phyloP scores from a whole-genome alignment of 352 stramenopile genomes.

The Globisporangium takayamanum region DNA sequence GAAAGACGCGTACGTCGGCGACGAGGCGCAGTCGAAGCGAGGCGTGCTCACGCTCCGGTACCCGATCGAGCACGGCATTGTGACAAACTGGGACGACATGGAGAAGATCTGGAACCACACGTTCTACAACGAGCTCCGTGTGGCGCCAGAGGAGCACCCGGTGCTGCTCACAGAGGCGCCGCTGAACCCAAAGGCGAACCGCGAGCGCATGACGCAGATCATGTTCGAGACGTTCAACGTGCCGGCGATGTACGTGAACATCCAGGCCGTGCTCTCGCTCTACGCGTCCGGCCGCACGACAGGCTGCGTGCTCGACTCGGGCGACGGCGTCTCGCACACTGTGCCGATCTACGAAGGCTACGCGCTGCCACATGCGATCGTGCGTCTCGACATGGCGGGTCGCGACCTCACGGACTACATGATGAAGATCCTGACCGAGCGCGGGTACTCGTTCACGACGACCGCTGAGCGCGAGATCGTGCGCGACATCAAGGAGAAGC shows the following conservation, averaged over 20 bases:
- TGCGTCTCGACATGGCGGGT: constrained; percentile 91
- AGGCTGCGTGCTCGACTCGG: constrained; percentile 91
- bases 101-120: constrained; percentile 99
- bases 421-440: constrained; percentile 95
- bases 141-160: constrained; percentile 94
- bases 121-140: constrained; percentile 97
- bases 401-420: constrained; percentile 94
- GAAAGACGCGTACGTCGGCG: constrained; percentile 92
- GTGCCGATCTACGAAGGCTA: constrained; percentile 96
- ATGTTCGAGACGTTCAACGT: constrained; percentile 97
- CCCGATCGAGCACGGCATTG: constrained; percentile 98
- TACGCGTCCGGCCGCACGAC: constrained; percentile 95
- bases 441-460: constrained; percentile 94
- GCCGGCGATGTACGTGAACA: constrained; percentile 93
- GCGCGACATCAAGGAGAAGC: constrained; percentile 97
- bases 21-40: constrained; percentile 92
- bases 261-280: constrained; percentile 89
- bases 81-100: constrained; percentile 99
- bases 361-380: constrained; percentile 92
- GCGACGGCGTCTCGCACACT: constrained; percentile 85
- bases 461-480: constrained; percentile 93
- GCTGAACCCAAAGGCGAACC: constrained; percentile 91
- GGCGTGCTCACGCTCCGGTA: constrained; percentile 94
- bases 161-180: constrained; percentile 93
- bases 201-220: constrained; percentile 94